Base-by-base conservation (phyloP, 805 yeast genomes). In the Starmerella apis region DNA sequence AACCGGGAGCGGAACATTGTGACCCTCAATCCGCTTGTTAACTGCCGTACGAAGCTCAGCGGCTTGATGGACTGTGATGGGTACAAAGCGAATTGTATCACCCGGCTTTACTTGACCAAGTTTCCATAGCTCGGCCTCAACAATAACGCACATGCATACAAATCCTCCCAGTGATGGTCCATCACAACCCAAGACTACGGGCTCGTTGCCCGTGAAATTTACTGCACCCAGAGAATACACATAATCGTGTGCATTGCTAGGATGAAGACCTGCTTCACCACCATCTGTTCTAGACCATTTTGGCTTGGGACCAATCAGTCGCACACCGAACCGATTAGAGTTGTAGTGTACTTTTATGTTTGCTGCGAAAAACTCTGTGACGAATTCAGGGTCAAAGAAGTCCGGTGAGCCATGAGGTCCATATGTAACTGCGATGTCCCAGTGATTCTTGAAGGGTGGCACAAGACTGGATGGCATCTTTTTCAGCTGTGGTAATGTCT, bases 361-460 rank as follows among this genome's bases (percentile, higher is more conserved):
- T 47, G 79, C 74, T 4, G 73, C 61, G 64, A 90, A 86, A 69
- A 90, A 88, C 49, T 81, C 83, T 31, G 73, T 71, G 16, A 86
- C 78, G 11, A 85, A 78, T 64, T 84, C 95, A 10, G 73, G 66
- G 48, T 77, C 76, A 73, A 92, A 92, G 68, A 88, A 86, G 66
- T 90, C 98, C 18, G 97, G 97, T 4, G 96, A 79, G 1, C 97
- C 97, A 66, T 90, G 97, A 23, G 98, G 98, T 48, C 98, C 98
- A 65, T 94, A 81, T 10, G 95, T 86, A 43, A 88, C 96, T 61
- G 88, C 95, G 55, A 90, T 88, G 42, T 71, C 69, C 97, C 97
- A 90, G 50, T 72, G 75, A 35, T 69, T 65, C 25, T 71, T 64
- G 57, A 78, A 76, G 7, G 65, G 54, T 8, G 94, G 88, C 54